phyloP scores from a whole-genome alignment of 306 rosid genomes.

The Rubus parviflorus region DNA sequence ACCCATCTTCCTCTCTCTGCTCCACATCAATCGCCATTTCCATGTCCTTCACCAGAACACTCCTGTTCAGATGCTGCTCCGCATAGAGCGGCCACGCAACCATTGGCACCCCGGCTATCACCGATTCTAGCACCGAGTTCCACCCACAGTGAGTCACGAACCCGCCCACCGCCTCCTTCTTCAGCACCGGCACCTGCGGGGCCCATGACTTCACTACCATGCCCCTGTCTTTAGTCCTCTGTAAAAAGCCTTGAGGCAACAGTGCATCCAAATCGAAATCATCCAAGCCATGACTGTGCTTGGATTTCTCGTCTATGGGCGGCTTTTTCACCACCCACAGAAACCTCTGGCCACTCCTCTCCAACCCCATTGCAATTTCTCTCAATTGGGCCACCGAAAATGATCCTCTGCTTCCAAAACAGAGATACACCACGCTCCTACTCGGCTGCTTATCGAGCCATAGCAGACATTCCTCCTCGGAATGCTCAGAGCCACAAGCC shows the following conservation, averaged over 20 bases:
- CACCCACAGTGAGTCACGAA: constrained; percentile 48
- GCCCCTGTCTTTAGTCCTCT: constrained; percentile 31
- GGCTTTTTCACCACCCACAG: constrained; percentile 37
- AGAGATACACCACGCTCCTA: constrained; percentile 30
- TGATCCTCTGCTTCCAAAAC: constrained; percentile 35
- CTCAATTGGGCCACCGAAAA: constrained; percentile 18
- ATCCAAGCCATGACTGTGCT: background rate
- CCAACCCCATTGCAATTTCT: constrained; percentile 34
- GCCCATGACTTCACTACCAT: constrained; percentile 47
- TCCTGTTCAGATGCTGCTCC: constrained; percentile 42
- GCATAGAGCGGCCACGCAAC: constrained; percentile 46
- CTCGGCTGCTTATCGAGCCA: constrained; percentile 36
- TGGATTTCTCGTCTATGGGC: background rate
- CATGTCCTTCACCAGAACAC: constrained; percentile 31
- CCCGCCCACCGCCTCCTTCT: constrained; percentile 34
- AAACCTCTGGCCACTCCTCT: constrained; percentile 32
- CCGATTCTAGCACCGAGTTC: constrained; percentile 43
- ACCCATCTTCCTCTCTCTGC: constrained; percentile 34
- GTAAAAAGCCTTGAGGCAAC: constrained; percentile 36
- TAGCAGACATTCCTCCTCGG: constrained; percentile 13
- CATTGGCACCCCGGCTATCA: constrained; percentile 34
- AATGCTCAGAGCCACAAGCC: background rate
- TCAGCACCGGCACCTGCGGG: constrained; percentile 36
- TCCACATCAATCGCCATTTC: constrained; percentile 34
- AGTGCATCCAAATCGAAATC: constrained; percentile 9